Percentiles rank a stretch among this genome's conserved stretches.
Conservation (phyloP, 192 early-diverging fungal genomes). For the Kappamyces sp. region DNA sequence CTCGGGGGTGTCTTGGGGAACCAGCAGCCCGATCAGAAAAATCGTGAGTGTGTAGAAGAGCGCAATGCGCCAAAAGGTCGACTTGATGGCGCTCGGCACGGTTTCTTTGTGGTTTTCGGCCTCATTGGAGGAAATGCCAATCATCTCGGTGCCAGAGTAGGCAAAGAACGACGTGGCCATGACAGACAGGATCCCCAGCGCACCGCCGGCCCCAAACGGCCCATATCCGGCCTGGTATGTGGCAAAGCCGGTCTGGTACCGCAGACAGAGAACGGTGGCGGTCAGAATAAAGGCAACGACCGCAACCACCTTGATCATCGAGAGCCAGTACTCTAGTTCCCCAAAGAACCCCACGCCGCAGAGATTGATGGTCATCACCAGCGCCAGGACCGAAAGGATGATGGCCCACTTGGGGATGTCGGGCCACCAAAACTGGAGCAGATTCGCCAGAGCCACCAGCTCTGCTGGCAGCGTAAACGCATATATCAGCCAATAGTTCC, state of each 20-base stretch:
- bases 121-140: too few species aligned
- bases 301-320: conserved; percentile 74
- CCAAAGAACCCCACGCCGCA: conserved; percentile 62
- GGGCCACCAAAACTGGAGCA: conserved; percentile 63
- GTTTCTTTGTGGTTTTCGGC: too few species aligned
- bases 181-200: too few species aligned
- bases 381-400: conserved; percentile 47
- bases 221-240: conserved; percentile 51
- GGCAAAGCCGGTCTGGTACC: conserved; percentile 29
- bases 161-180: too few species aligned
- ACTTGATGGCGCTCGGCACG: conserved; percentile 11
- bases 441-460: conserved; percentile 66
- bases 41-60: conserved; percentile 51
- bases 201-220: too few species aligned
- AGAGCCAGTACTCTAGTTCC: conserved; percentile 74
- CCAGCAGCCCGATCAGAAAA: conserved; percentile 51
- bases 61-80: conserved; percentile 65
- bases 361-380: conserved; percentile 56
- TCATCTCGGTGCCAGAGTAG: too few species aligned
- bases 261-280: conserved; percentile 55
- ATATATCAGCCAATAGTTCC: conserved; percentile 42
- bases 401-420: conserved; percentile 46
- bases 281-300: conserved; percentile 77
- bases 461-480: conserved; percentile 51
- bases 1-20: conserved; percentile 57